Percentiles rank a stretch among this genome's conserved stretches.
Conservation (phyloP, 495 filamentous ascomycete genomes). For the Xylaria telfairii region DNA sequence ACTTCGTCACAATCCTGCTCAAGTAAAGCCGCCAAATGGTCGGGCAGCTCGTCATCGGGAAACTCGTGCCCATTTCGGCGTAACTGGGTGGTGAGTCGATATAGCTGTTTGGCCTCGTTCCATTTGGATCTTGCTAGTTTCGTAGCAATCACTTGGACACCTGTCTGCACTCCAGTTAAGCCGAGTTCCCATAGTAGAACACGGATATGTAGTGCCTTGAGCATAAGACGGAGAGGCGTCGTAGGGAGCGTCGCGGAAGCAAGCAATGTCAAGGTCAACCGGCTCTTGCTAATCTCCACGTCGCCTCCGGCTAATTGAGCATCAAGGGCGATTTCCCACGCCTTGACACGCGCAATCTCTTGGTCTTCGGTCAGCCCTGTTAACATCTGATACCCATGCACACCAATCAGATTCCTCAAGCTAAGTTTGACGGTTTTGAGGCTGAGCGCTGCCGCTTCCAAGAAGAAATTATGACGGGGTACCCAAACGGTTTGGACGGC, state of each 20-base stretch:
- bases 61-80: slow-evolving; percentile 49
- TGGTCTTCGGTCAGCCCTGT: slow-evolving; percentile 84
- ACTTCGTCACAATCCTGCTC: slow-evolving; percentile 81
- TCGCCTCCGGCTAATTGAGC: slow-evolving; percentile 95
- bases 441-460: slow-evolving; percentile 80
- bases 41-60: slow-evolving; percentile 69
- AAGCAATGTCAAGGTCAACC: slow-evolving; percentile 84
- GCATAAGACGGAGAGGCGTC: slow-evolving; percentile 84
- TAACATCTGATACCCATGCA: slow-evolving; percentile 73
- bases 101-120: slow-evolving; percentile 74
- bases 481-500: slow-evolving; percentile 94
- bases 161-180: slow-evolving; percentile 65
- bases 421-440: slow-evolving; percentile 83
- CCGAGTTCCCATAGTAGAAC: slow-evolving; percentile 83
- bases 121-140: slow-evolving; percentile 77
- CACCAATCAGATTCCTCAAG: slow-evolving; percentile 77
- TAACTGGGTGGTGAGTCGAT: slow-evolving; percentile 61
- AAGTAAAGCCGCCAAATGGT: slow-evolving; percentile 75
- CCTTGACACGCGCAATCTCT: slow-evolving; percentile 85
- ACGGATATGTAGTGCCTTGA: slow-evolving; percentile 89
- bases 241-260: slow-evolving; percentile 87
- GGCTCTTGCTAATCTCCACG: slow-evolving; percentile 84
- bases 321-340: slow-evolving; percentile 93
- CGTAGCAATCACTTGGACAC: slow-evolving; percentile 66
- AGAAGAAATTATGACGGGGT: slow-evolving; percentile 82